A percentile compares a stretch with the other conserved stretches of the same genome.
phyloP scores from a whole-genome alignment of 2,329 filamentous ascomycete species.

The Aspergillus sp. region DNA sequence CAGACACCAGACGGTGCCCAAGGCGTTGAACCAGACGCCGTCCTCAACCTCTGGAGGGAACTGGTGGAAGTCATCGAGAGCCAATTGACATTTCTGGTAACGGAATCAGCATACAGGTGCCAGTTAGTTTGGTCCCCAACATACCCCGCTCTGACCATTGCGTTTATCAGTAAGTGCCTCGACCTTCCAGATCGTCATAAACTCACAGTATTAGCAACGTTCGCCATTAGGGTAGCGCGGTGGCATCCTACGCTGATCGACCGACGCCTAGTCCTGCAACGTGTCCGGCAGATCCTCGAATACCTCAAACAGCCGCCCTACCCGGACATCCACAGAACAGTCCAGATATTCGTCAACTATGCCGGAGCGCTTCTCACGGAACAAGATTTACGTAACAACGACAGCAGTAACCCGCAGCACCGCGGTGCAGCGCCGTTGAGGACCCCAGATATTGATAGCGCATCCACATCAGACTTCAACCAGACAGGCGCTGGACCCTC shows the following conservation, averaged over 20 bases:
- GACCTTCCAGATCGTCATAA: neutral
- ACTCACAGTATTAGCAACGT: constrained; percentile 23
- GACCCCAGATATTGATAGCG: neutral
- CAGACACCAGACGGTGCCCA: constrained; percentile 23
- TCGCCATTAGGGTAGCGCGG: constrained; percentile 33
- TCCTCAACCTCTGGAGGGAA: constrained; percentile 29
- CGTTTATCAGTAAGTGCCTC: constrained; percentile 36
- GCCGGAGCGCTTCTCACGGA: constrained; percentile 33
- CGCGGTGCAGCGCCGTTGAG: neutral
- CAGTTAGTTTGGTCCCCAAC: constrained; percentile 36
- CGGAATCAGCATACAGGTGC: constrained; percentile 33
- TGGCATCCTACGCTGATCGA: constrained; percentile 36
- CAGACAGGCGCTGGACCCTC: neutral
- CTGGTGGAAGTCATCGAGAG: constrained; percentile 35
- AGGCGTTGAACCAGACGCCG: constrained; percentile 22
- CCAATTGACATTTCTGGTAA: constrained; percentile 32
- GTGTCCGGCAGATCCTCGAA: constrained; percentile 33
- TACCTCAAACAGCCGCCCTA: constrained; percentile 37
- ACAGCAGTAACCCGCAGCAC: neutral
- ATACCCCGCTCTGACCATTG: constrained; percentile 35
- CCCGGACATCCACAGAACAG: constrained; percentile 39
- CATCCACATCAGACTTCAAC: constrained; percentile 2
- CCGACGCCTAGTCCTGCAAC: constrained; percentile 28
- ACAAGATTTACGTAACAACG: constrained; percentile 11
- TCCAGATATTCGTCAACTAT: constrained; percentile 39